A percentile compares a stretch with the other conserved stretches of the same genome.
phyloP scores from a whole-genome alignment of 108 stramenopile species.

The Skeletonema marinoi region DNA sequence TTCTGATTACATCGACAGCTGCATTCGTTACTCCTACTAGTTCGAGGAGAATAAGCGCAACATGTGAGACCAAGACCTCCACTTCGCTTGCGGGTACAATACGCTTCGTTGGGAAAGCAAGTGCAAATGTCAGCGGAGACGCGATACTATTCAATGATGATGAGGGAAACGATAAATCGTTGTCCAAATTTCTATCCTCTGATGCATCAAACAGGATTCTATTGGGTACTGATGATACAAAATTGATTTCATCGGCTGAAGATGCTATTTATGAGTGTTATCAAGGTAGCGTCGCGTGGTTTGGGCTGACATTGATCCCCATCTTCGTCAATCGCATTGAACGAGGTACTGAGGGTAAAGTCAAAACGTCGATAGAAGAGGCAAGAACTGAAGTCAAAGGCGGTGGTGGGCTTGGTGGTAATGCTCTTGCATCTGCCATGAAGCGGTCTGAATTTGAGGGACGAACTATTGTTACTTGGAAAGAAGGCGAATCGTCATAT shows the following conservation, averaged over 20 bases:
- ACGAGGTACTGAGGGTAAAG: constrained; percentile 11
- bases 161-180: constrained; percentile 6
- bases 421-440: constrained; percentile 31
- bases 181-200: constrained; percentile 22
- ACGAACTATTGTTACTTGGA: constrained; percentile 20
- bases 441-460: constrained; percentile 36
- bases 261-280: constrained; percentile 41
- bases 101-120: constrained; percentile 18
- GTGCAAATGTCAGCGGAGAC: constrained; percentile 7
- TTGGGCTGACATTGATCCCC: constrained; percentile 48
- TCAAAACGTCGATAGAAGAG: constrained; percentile 22
- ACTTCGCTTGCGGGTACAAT: constrained; percentile 22
- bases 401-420: constrained; percentile 30
- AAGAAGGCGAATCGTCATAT: constrained; percentile 21
- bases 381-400: constrained; percentile 36
- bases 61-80: background rate
- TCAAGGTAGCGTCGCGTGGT: constrained; percentile 48
- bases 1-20: background rate
- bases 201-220: constrained; percentile 19
- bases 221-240: constrained; percentile 27
- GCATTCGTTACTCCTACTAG: background rate
- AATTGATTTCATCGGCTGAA: constrained; percentile 7
- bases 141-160: constrained; percentile 7
- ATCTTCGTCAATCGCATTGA: constrained; percentile 49
- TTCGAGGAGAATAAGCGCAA: background rate